Evolutionary conservation across 495 filamentous ascomycete species (phyloP).

Genomic region (Elaphomyces granulatus): DNA sequence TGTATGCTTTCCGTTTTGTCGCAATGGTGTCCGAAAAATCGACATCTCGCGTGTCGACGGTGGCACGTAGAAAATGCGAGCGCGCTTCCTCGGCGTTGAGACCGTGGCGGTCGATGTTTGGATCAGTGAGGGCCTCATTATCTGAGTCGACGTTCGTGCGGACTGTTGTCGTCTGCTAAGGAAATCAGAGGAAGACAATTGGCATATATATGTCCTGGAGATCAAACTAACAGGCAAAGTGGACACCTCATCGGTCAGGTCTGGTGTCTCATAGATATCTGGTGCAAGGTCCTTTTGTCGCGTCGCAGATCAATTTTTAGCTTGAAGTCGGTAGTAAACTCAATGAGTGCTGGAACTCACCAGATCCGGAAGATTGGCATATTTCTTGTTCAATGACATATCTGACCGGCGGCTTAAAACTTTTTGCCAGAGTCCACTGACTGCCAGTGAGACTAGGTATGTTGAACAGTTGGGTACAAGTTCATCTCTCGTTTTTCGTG

Average conservation of each 20-base stretch:
- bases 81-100: conserved; percentile 65
- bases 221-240: conserved; percentile 53
- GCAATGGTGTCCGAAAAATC: conserved; percentile 75
- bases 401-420: too few relatives aligned
- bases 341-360: conserved; percentile 30
- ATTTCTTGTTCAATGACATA: conserved; percentile 54
- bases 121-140: conserved; percentile 39
- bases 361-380: conserved; percentile 71
- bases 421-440: too few relatives aligned
- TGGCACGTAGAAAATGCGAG: conserved; percentile 58
- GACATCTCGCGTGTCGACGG: conserved; percentile 56
- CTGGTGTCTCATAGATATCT: conserved; percentile 91
- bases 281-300: conserved; percentile 67
- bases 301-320: background rate
- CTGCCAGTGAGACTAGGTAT: too few relatives aligned
- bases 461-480: too few relatives aligned
- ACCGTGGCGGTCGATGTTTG: conserved; percentile 57
- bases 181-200: too few relatives aligned
- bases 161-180: conserved; percentile 42
- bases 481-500: too few relatives aligned
- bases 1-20: conserved; percentile 67
- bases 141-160: conserved; percentile 50
- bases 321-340: background rate
- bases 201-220: too few relatives aligned
- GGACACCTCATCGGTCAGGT: conserved; percentile 74